Evolutionary conservation across 345 rosid genomes (phyloP).

Genomic region (Lagerstroemia speciosa): DNA sequence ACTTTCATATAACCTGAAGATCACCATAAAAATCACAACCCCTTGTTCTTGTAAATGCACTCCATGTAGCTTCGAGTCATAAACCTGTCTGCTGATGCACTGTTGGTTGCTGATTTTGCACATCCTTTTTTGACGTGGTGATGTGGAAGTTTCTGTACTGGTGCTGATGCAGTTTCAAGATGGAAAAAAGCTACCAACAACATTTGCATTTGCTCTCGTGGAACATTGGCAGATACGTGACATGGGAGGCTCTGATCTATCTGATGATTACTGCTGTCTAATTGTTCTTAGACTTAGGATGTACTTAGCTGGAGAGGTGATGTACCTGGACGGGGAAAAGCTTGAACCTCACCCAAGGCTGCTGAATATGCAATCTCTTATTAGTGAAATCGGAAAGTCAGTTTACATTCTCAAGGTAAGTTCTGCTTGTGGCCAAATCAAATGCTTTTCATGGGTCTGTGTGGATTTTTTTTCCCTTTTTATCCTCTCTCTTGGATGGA

Average conservation of each 20-base stretch:
- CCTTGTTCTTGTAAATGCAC: too few relatives aligned
- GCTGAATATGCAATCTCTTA: conserved; percentile 41
- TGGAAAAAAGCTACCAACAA: conserved; percentile 36
- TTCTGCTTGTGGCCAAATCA: not conserved
- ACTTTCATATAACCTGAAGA: not conserved
- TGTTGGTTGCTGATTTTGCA: not conserved
- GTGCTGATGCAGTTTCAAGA: conserved; percentile 46
- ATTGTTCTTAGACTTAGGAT: conserved; percentile 64
- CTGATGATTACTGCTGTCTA: conserved; percentile 4
- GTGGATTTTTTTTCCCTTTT: not conserved
- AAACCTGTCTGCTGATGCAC: too few relatives aligned
- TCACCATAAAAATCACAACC: not conserved
- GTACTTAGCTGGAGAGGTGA: conserved; percentile 68
- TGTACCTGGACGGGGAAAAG: conserved; percentile 28
- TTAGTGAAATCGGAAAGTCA: conserved; percentile 34
- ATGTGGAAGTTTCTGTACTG: conserved; percentile 6
- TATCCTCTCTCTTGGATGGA: not conserved
- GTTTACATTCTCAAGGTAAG: conserved; percentile 67
- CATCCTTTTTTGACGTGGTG: too few relatives aligned
- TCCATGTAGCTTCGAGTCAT: too few relatives aligned
- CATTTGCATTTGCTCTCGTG: conserved; percentile 85
- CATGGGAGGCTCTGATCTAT: conserved; percentile 2
- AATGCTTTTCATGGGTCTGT: not conserved
- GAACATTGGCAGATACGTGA: conserved; percentile 46
- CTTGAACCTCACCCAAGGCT: conserved; percentile 40